phyloP scores from a whole-genome alignment of 2,329 filamentous ascomycete genomes.

The Aspergillus fischeri region DNA sequence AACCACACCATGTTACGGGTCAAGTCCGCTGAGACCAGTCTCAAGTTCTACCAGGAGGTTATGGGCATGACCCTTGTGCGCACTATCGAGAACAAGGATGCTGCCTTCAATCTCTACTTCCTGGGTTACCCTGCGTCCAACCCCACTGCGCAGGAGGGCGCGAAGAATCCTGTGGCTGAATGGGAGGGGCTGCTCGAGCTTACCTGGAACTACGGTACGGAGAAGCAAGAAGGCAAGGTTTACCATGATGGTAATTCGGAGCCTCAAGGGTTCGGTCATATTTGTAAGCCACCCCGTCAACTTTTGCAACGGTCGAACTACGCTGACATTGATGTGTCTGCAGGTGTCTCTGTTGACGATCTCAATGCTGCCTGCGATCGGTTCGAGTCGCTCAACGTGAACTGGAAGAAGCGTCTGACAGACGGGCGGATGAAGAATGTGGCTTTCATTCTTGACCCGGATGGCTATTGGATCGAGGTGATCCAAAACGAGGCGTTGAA shows the following conservation, averaged over 20 bases:
- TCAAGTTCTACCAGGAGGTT: conserved; percentile 78
- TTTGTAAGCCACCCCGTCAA: conserved; percentile 57
- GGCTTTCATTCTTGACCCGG: conserved; percentile 84
- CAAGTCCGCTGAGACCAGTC: conserved; percentile 70
- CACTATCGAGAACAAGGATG: conserved; percentile 64
- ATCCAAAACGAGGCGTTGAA: conserved; percentile 64
- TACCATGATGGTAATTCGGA: conserved; percentile 92
- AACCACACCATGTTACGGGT: conserved; percentile 78
- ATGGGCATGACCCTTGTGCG: conserved; percentile 83
- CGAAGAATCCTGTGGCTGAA: conserved; percentile 57
- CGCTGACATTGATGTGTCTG: conserved; percentile 6
- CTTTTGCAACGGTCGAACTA: not conserved
- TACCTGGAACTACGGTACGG: conserved; percentile 73
- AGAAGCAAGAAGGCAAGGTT: conserved; percentile 74
- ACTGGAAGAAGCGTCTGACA: conserved; percentile 93
- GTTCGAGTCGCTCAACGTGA: conserved; percentile 75
- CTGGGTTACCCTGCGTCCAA: conserved; percentile 68
- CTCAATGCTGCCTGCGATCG: conserved; percentile 81
- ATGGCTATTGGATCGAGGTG: conserved; percentile 73
- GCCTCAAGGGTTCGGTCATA: conserved; percentile 91
- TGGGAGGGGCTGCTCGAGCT: conserved; percentile 85
- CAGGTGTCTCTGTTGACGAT: conserved; percentile 77
- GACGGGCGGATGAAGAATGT: conserved; percentile 91
- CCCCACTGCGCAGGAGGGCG: conserved; percentile 46
- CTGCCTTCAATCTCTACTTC: conserved; percentile 88